Percentiles rank a stretch among this genome's conserved stretches.
phyloP scores from a whole-genome alignment of 1,284 basidiomycete genomes.

The Heliocybe sulcata region DNA sequence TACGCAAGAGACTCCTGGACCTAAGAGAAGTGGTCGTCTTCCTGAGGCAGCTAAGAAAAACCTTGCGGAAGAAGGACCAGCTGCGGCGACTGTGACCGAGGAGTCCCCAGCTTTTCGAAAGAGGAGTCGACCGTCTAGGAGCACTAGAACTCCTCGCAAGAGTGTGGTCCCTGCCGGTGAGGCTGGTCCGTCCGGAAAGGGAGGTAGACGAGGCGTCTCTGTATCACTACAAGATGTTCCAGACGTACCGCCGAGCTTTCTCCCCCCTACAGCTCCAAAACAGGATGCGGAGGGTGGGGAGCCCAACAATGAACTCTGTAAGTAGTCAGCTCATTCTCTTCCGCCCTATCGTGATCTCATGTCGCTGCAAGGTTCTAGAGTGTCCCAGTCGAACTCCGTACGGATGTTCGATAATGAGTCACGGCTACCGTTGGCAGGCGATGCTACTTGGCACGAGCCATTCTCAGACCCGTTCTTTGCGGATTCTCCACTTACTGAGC shows the following conservation, averaged over 20 bases:
- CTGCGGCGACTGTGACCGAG: too few species aligned
- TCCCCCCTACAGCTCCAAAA: too few species aligned
- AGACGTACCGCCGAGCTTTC: too few species aligned
- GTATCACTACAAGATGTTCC: too few species aligned
- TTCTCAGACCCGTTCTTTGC: slow-evolving; percentile 4
- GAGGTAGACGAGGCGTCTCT: neutral
- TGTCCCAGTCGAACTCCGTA: neutral
- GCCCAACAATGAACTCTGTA: too few species aligned
- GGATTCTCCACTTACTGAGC: slow-evolving; percentile 4
- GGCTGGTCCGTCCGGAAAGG: neutral
- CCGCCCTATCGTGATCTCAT: too few species aligned
- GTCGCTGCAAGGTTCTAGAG: too few species aligned
- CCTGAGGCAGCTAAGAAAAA: slow-evolving; percentile 14
- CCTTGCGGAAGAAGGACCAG: too few species aligned
- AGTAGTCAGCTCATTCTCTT: too few species aligned
- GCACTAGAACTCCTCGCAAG: neutral
- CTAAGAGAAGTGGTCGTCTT: slow-evolving; percentile 27
- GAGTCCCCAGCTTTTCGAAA: slow-evolving; percentile 14
- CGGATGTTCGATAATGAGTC: neutral
- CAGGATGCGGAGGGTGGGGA: too few species aligned
- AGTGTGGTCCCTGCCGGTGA: slow-evolving; percentile 6
- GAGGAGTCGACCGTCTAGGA: slow-evolving; percentile 17
- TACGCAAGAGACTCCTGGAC: slow-evolving; percentile 5
- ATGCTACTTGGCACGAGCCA: too few species aligned
- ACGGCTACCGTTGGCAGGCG: neutral